Percentiles rank a stretch among this genome's conserved stretches.
Conservation (phyloP, 352 stramenopile genomes). For the Thalassiosira delicatula region DNA sequence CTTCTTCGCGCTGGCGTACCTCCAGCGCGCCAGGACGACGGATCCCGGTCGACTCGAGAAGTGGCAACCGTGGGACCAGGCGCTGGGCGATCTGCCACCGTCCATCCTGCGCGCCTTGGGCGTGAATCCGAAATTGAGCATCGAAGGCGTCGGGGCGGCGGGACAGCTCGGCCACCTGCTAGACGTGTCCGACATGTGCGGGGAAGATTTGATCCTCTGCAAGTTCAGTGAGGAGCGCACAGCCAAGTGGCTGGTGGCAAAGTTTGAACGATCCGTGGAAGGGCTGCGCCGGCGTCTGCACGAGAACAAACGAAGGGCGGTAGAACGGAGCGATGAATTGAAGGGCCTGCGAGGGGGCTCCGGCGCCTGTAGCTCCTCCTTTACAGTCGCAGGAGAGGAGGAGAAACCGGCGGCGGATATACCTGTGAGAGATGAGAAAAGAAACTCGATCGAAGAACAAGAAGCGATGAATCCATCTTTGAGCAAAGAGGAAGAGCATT, state of each 20-base stretch:
- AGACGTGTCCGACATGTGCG: conserved; percentile 62
- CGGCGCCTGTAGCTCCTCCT: conserved; percentile 59
- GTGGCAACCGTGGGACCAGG: conserved; percentile 78
- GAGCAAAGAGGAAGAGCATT: conserved; percentile 47
- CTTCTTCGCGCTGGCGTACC: conserved; percentile 67
- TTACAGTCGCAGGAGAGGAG: conserved; percentile 44
- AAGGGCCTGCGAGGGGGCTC: conserved; percentile 10
- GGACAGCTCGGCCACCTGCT: conserved; percentile 66
- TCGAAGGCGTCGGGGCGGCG: conserved; percentile 29
- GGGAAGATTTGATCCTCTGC: conserved; percentile 70
- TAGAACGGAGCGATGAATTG: conserved; percentile 15
- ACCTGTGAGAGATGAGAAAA: conserved; percentile 18
- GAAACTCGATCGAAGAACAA: conserved; percentile 23
- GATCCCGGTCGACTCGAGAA: conserved; percentile 26
- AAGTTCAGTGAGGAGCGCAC: conserved; percentile 65
- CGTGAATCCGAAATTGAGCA: conserved; percentile 26
- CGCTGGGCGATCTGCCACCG: conserved; percentile 29
- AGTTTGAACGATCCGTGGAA: conserved; percentile 49
- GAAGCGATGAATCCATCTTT: conserved; percentile 12
- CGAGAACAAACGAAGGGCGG: conserved; percentile 34
- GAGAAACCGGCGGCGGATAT: not conserved
- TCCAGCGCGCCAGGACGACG: conserved; percentile 28
- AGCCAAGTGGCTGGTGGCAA: conserved; percentile 64
- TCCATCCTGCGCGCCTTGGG: conserved; percentile 40
- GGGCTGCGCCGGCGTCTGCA: conserved; percentile 15